Evolutionary conservation across 2,329 filamentous ascomycete genomes (phyloP).

Genomic region (Trichoderma aggressivum): DNA sequence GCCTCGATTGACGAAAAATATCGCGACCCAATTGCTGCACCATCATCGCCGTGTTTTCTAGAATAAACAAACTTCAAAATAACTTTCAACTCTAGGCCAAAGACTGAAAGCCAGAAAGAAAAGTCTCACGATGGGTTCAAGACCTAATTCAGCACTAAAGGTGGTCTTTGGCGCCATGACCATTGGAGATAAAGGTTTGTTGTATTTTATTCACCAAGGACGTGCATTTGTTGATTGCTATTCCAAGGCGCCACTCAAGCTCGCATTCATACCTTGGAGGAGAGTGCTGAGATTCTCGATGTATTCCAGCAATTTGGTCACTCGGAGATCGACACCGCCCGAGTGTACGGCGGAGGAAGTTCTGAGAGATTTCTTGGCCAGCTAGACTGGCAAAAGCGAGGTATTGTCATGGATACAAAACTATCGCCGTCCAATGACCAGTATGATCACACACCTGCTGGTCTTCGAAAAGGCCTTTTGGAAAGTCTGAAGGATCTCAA

Average conservation of each 20-base stretch:
- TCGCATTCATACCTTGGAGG: slow-evolving; percentile 11
- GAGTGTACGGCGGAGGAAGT: slow-evolving; percentile 13
- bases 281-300: slow-evolving; percentile 8
- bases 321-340: slow-evolving; percentile 17
- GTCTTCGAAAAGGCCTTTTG: not conserved
- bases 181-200: slow-evolving; percentile 13
- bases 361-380: slow-evolving; percentile 16
- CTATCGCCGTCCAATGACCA: not conserved
- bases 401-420: slow-evolving; percentile 14
- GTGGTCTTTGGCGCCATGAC: slow-evolving; percentile 19
- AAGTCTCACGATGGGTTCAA: not conserved
- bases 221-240: not conserved
- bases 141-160: slow-evolving; percentile 13
- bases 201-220: not conserved
- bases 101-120: not conserved
- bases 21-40: not conserved
- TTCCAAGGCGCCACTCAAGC: slow-evolving; percentile 6
- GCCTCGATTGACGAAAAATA: not conserved
- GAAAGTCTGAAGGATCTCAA: slow-evolving; percentile 14
- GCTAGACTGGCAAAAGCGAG: slow-evolving; percentile 12
- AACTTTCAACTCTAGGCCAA: not conserved
- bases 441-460: not conserved
- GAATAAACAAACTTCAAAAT: not conserved
- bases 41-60: not conserved
- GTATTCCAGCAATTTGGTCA: slow-evolving; percentile 16